Evolutionary conservation across 2,329 filamentous ascomycete genomes (phyloP).

Genomic region (Drechslera avenae): DNA sequence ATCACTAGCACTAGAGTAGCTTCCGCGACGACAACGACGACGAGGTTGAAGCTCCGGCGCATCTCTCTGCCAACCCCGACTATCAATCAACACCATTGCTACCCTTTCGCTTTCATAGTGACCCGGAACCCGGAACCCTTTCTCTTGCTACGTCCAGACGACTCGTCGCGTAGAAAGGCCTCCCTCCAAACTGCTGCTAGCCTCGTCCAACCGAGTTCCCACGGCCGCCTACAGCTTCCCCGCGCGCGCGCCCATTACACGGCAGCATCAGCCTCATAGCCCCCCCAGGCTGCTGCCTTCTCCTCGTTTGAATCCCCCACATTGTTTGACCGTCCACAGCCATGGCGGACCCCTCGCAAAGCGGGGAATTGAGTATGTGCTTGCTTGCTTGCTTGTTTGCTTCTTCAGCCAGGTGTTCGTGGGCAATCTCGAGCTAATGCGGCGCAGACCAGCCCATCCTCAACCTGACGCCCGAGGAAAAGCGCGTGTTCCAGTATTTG

Average conservation of each 20-base stretch:
- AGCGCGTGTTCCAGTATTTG: slow-evolving; percentile 88
- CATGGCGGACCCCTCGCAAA: slow-evolving; percentile 46
- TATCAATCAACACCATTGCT: slow-evolving; percentile 10
- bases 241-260: slow-evolving; percentile 38
- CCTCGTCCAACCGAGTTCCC: slow-evolving; percentile 25
- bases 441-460: slow-evolving; percentile 61
- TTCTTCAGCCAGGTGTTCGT: background rate
- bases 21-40: slow-evolving; percentile 21
- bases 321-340: slow-evolving; percentile 26
- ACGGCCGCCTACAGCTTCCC: slow-evolving; percentile 33
- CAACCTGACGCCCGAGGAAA: slow-evolving; percentile 89
- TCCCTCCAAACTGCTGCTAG: slow-evolving; percentile 20
- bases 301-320: slow-evolving; percentile 23
- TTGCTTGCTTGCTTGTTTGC: slow-evolving; percentile 10
- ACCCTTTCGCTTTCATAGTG: slow-evolving; percentile 9
- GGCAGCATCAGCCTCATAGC: slow-evolving; percentile 38
- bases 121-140: slow-evolving; percentile 7
- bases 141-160: slow-evolving; percentile 8
- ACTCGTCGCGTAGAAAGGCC: slow-evolving; percentile 4
- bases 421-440: slow-evolving; percentile 25
- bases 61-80: slow-evolving; percentile 15
- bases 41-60: slow-evolving; percentile 24
- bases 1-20: slow-evolving; percentile 12
- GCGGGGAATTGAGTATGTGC: slow-evolving; percentile 45
- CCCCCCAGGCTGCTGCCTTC: slow-evolving; percentile 28